Conservation (phyloP, 75 land plant genomes). For the Sequoiadendron giganteum region DNA sequence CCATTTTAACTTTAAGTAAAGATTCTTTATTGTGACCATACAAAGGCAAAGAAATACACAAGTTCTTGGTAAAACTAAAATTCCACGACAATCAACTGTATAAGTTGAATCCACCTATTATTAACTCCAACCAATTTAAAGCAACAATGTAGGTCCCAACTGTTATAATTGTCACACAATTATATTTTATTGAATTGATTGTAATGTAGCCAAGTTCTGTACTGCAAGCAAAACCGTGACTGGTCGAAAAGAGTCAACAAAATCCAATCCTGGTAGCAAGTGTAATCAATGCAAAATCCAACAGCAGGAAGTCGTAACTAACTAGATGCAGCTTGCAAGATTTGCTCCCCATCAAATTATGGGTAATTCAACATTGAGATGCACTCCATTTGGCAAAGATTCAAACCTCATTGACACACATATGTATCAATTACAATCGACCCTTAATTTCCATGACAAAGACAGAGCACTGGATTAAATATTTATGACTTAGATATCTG, state of each 20-base stretch:
- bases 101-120: neutral
- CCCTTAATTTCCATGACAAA: neutral
- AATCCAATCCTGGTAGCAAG: neutral
- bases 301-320: neutral
- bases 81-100: neutral
- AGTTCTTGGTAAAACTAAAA: neutral
- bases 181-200: neutral
- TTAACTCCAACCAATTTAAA: neutral
- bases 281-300: neutral
- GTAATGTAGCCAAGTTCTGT: neutral
- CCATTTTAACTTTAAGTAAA: too few species aligned
- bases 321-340: neutral
- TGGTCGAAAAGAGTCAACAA: neutral
- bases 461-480: neutral
- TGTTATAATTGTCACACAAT: neutral
- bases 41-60: neutral
- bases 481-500: neutral
- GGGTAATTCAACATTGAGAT: too few species aligned
- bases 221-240: neutral
- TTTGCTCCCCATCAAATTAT: neutral
- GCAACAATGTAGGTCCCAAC: neutral
- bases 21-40: neutral
- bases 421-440: neutral
- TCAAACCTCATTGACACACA: neutral
- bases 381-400: neutral